Evolutionary conservation across 2,329 filamentous ascomycete genomes (phyloP).

Genomic region (Hymenotorrendiella dingleyae): DNA sequence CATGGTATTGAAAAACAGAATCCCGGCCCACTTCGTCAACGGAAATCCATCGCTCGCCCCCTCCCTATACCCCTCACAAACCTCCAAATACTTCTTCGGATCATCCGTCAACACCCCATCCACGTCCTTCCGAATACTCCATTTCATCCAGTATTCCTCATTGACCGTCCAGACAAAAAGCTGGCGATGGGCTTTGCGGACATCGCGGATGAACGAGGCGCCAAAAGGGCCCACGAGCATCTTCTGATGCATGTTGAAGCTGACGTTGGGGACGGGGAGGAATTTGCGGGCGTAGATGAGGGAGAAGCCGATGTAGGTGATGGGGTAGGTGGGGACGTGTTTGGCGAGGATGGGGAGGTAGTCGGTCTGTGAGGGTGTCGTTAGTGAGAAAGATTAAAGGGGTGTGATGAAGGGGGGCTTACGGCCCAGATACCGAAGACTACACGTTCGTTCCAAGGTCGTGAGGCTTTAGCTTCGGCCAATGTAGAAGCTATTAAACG

Average conservation of each 20-base stretch:
- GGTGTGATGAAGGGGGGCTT: slow-evolving; percentile 21
- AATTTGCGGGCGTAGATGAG: slow-evolving; percentile 60
- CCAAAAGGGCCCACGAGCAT: slow-evolving; percentile 65
- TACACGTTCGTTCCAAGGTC: slow-evolving; percentile 67
- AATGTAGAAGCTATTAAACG: slow-evolving; percentile 60
- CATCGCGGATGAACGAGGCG: slow-evolving; percentile 56
- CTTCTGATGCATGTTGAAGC: slow-evolving; percentile 72
- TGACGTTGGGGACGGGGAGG: slow-evolving; percentile 58
- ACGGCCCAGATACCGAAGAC: slow-evolving; percentile 80
- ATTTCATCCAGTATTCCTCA: slow-evolving; percentile 70
- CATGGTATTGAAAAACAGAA: slow-evolving; percentile 19
- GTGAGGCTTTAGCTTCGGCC: slow-evolving; percentile 40
- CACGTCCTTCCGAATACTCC: slow-evolving; percentile 59
- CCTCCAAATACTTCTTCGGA: slow-evolving; percentile 59
- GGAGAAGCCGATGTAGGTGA: slow-evolving; percentile 63
- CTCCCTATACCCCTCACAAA: slow-evolving; percentile 41
- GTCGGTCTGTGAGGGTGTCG: slow-evolving; percentile 41
- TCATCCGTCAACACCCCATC: slow-evolving; percentile 88
- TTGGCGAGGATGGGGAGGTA: slow-evolving; percentile 59
- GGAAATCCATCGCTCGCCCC: slow-evolving; percentile 18
- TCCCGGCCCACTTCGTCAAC: slow-evolving; percentile 10
- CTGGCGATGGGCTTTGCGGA: slow-evolving; percentile 47
- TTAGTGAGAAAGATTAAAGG: not conserved
- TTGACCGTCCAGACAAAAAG: slow-evolving; percentile 88
- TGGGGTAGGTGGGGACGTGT: slow-evolving; percentile 56